phyloP scores from a whole-genome alignment of 2,329 filamentous ascomycete species.

The Ophiostoma ulmi region DNA sequence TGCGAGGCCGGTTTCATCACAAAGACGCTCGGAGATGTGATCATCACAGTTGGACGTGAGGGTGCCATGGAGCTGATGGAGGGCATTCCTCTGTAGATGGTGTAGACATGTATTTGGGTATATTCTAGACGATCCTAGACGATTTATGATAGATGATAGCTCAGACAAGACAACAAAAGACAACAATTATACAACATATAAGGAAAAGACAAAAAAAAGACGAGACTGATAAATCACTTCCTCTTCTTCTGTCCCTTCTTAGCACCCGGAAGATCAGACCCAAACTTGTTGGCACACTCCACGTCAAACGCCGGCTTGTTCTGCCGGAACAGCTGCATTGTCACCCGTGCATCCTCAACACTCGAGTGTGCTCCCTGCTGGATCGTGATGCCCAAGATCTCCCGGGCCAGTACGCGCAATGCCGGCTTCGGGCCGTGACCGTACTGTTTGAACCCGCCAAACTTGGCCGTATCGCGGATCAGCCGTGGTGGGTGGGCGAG shows the following conservation, averaged over 20 bases:
- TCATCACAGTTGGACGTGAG: constrained; percentile 64
- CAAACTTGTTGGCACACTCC: constrained; percentile 66
- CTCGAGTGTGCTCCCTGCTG: constrained; percentile 61
- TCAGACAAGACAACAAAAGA: not conserved
- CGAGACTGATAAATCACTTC: constrained; percentile 25
- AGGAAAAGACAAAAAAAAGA: not conserved
- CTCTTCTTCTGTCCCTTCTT: constrained; percentile 31
- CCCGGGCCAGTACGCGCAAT: constrained; percentile 53
- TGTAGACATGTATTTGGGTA: not conserved
- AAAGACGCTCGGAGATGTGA: constrained; percentile 67
- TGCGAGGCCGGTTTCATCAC: constrained; percentile 69
- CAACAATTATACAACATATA: not conserved
- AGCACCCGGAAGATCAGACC: constrained; percentile 30
- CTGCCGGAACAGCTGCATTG: constrained; percentile 81
- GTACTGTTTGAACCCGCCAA: constrained; percentile 67
- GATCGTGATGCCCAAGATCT: constrained; percentile 57
- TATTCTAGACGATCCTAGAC: constrained; percentile 4
- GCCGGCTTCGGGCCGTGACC: constrained; percentile 63
- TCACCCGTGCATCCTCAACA: constrained; percentile 74
- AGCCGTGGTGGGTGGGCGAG: constrained; percentile 73
- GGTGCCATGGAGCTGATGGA: constrained; percentile 64
- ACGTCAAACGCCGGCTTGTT: constrained; percentile 82
- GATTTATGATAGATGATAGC: not conserved
- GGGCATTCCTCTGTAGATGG: constrained; percentile 52
- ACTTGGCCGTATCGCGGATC: constrained; percentile 78